These are phyloP conservation scores for Cryphonectria naterciae DNA, from an alignment of 2,329 filamentous ascomycete species.

Conservation along the genomic window DNA sequence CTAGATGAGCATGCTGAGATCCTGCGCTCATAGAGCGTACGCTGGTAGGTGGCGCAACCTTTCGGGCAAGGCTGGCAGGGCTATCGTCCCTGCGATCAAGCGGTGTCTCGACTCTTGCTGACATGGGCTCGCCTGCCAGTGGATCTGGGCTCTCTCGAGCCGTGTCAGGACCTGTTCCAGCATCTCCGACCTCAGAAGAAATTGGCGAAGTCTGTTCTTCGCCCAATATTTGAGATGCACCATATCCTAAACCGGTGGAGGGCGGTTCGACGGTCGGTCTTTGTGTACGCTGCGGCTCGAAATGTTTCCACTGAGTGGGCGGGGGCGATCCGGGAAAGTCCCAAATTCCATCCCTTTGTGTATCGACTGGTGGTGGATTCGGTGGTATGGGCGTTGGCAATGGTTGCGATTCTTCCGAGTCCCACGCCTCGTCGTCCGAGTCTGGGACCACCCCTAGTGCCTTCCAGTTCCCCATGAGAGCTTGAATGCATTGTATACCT, in stretches of 20 bases:
- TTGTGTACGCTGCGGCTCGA: constrained; percentile 11
- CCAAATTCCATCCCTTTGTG: constrained; percentile 35
- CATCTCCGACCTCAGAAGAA: neutral
- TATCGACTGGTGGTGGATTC: constrained; percentile 2
- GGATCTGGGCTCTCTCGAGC: constrained; percentile 1
- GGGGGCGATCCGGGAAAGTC: constrained; percentile 36
- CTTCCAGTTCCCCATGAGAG: constrained; percentile 48
- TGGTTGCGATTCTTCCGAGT: constrained; percentile 40
- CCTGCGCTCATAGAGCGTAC: neutral
- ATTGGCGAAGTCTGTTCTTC: neutral
- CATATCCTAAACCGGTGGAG: neutral
- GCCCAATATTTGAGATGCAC: neutral
- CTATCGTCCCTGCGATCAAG: constrained; percentile 31
- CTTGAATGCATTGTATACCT: constrained; percentile 28
- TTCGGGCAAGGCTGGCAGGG: constrained; percentile 36
- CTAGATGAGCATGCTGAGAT: neutral
- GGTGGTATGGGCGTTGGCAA: constrained; percentile 25
- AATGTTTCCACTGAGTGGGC: neutral
- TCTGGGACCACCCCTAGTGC: constrained; percentile 49
- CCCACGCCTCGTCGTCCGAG: constrained; percentile 48
- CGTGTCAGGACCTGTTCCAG: neutral
- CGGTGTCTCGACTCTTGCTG: neutral
- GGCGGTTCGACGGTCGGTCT: neutral
- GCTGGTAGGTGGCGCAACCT: constrained; percentile 29
- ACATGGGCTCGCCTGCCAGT: constrained; percentile 12